Percentiles rank a stretch among this genome's conserved stretches.
Conservation (phyloP, 2,329 filamentous ascomycete species). For the Volutella citrinella region DNA sequence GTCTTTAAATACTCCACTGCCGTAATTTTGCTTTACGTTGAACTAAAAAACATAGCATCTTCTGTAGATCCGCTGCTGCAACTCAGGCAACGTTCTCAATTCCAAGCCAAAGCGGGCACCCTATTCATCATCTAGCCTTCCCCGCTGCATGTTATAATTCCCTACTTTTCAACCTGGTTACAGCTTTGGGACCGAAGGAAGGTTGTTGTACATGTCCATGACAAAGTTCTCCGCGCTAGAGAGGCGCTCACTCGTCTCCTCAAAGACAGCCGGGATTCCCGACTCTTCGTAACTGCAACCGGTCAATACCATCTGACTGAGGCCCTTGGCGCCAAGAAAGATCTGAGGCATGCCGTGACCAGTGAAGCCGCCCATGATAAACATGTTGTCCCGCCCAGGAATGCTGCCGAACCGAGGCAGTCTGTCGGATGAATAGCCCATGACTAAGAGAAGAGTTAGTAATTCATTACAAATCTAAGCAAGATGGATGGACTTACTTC, state of each 20-base stretch:
- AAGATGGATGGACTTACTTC: conserved; percentile 24
- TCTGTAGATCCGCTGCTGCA: no score
- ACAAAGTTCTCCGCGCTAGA: conserved; percentile 1
- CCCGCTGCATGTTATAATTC: no score
- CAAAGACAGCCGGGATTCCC: conserved; percentile 34
- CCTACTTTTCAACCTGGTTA: no score
- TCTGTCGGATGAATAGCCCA: conserved; percentile 40
- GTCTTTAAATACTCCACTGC: no score
- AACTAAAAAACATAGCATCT: no score
- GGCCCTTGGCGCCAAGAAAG: conserved; percentile 36
- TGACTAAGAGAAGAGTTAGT: conserved; percentile 28
- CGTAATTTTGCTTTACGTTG: no score
- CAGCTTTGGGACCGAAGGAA: no score
- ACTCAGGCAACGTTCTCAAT: no score
- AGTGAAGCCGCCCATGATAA: conserved; percentile 47
- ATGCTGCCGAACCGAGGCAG: conserved; percentile 43
- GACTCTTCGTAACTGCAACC: conserved; percentile 30
- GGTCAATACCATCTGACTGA: conserved; percentile 38
- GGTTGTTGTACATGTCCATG: conserved; percentile 1
- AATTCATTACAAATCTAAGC: background rate
- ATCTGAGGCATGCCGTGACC: conserved; percentile 51
- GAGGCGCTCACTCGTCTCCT: conserved; percentile 29
- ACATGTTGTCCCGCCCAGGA: conserved; percentile 34
- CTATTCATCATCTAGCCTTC: no score
- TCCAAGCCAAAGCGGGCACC: no score